A percentile compares a stretch with the other conserved stretches of the same genome.
phyloP scores from a whole-genome alignment of 768 basidiomycete species.

The Pulveroboletus ravenelii region DNA sequence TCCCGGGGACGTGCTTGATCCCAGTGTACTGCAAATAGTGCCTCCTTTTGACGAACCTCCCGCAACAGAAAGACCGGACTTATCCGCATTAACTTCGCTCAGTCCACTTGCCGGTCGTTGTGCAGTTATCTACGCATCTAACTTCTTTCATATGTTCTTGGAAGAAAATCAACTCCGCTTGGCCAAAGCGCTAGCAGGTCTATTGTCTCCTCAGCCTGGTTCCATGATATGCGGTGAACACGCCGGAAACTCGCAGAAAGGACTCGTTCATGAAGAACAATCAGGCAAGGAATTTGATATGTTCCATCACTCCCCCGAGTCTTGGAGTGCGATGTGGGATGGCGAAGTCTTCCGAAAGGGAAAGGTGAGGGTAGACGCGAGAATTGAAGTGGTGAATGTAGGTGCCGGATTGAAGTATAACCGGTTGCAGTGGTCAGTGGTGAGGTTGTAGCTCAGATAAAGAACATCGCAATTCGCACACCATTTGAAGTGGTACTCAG shows the following conservation, averaged over 20 bases:
- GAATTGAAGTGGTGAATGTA: not conserved
- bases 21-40: slow-evolving; percentile 34
- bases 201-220: slow-evolving; percentile 28
- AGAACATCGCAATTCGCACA: no score
- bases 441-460: slow-evolving; percentile 6
- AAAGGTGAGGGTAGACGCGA: slow-evolving; percentile 6
- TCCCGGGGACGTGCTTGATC: slow-evolving; percentile 51
- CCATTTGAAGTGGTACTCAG: no score
- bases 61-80: slow-evolving; percentile 19
- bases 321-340: slow-evolving; percentile 38
- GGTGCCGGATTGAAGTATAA: not conserved
- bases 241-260: slow-evolving; percentile 9
- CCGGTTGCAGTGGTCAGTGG: slow-evolving; percentile 25
- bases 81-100: slow-evolving; percentile 39
- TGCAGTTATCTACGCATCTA: slow-evolving; percentile 45
- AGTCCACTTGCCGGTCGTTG: slow-evolving; percentile 45
- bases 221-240: slow-evolving; percentile 32
- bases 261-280: not conserved
- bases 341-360: slow-evolving; percentile 28
- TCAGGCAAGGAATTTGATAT: not conserved
- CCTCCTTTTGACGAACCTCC: slow-evolving; percentile 29
- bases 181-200: slow-evolving; percentile 25
- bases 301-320: slow-evolving; percentile 33
- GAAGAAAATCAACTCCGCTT: slow-evolving; percentile 27
- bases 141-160: slow-evolving; percentile 42